Percentiles rank a stretch among this genome's conserved stretches.
phyloP scores from a whole-genome alignment of 192 early-diverging fungal genomes.

The Dispira parvispora region DNA sequence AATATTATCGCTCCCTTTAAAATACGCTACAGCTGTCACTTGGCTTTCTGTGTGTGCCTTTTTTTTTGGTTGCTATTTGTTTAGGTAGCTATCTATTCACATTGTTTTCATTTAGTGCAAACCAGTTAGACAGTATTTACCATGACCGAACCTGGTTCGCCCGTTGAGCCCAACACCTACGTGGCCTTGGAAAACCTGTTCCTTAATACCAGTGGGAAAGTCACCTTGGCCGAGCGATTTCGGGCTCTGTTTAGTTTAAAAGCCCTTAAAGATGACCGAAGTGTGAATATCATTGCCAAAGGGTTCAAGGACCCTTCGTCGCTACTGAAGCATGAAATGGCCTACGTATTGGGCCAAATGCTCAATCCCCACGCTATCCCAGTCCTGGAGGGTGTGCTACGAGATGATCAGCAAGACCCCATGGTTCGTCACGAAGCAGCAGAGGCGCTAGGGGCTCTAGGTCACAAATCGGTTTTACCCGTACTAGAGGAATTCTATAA shows the following conservation, averaged over 20 bases:
- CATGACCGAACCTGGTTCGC: too few species aligned
- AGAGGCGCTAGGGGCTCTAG: conserved; percentile 90
- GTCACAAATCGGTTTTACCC: conserved; percentile 40
- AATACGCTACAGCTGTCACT: too few species aligned
- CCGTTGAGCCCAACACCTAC: too few species aligned
- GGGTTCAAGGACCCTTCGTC: conserved; percentile 67
- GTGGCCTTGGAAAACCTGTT: conserved; percentile 43
- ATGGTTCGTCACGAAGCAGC: conserved; percentile 99
- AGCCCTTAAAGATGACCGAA: conserved; percentile 45
- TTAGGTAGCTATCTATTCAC: too few species aligned
- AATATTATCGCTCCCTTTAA: too few species aligned
- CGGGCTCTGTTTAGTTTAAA: conserved; percentile 88
- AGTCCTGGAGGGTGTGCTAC: conserved; percentile 47
- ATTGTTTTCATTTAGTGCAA: too few species aligned
- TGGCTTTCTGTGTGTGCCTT: too few species aligned
- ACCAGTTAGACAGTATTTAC: too few species aligned
- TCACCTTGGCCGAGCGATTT: conserved; percentile 73
- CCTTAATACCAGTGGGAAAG: conserved; percentile 36
- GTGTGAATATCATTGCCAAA: conserved; percentile 71
- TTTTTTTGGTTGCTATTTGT: too few species aligned
- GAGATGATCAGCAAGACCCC: conserved; percentile 48
- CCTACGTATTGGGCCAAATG: conserved; percentile 95
- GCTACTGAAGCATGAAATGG: conserved; percentile 88
- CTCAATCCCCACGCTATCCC: conserved; percentile 60
- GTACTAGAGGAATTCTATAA: conserved; percentile 60